phyloP scores from a whole-genome alignment of 176 grass and related monocot genomes.

The Ananas comosus region DNA sequence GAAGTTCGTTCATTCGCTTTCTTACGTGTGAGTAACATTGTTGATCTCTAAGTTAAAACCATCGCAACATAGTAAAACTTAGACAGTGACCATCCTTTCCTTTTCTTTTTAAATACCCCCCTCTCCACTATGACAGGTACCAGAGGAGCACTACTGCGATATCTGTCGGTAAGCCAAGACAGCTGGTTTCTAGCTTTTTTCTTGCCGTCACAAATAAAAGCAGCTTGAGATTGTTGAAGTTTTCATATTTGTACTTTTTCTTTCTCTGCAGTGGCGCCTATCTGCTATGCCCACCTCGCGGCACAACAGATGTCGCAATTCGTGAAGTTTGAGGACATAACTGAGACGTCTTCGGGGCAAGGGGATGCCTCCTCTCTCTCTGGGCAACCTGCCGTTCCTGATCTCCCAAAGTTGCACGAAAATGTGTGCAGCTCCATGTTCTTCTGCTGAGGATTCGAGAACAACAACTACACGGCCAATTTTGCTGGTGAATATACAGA shows the following conservation, averaged over 20 bases:
- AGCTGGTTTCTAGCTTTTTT: background rate
- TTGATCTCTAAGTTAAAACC: background rate
- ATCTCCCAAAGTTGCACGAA: constrained; percentile 31
- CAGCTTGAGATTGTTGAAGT: background rate
- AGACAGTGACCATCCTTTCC: background rate
- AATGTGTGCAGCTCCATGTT: constrained; percentile 42
- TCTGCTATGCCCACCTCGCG: constrained; percentile 45
- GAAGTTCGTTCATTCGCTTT: constrained; percentile 50
- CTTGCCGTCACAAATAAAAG: too few relatives aligned
- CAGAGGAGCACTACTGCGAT: constrained; percentile 58
- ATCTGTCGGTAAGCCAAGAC: constrained; percentile 33
- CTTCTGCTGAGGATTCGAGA: constrained; percentile 32
- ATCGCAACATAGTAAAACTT: too few relatives aligned
- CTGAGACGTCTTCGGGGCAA: constrained; percentile 28
- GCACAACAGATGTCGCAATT: constrained; percentile 46
- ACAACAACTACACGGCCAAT: background rate
- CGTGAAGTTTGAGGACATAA: constrained; percentile 30
- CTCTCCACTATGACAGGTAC: constrained; percentile 25
- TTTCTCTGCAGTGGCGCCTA: constrained; percentile 37
- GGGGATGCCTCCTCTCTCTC: background rate
- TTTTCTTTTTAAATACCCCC: background rate
- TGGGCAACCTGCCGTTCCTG: constrained; percentile 6
- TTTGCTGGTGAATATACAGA: background rate
- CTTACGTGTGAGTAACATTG: constrained; percentile 38
- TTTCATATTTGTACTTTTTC: background rate